Conservation (phyloP, 805 yeast genomes). For the Saturnispora gosingensis region DNA sequence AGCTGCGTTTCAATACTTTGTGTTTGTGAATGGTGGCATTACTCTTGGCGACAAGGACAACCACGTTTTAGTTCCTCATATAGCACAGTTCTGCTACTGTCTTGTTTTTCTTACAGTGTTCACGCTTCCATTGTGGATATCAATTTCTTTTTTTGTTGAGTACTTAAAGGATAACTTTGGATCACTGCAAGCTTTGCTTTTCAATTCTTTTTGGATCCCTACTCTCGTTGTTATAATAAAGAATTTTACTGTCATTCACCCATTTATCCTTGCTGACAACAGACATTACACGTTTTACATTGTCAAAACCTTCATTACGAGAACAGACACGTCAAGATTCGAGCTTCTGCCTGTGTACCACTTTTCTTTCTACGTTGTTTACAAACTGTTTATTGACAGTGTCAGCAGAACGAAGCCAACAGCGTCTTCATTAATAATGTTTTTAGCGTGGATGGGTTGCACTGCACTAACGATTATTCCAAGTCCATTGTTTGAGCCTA, state of each 20-base stretch:
- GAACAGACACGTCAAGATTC: slow-evolving; percentile 37
- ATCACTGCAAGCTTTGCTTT: slow-evolving; percentile 11
- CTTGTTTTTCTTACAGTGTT: slow-evolving; percentile 51
- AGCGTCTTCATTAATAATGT: slow-evolving; percentile 29
- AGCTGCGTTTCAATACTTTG: slow-evolving; percentile 44
- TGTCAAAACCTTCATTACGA: slow-evolving; percentile 55
- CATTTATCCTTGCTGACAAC: slow-evolving; percentile 87
- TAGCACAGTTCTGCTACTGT: slow-evolving; percentile 79
- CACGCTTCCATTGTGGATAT: slow-evolving; percentile 68
- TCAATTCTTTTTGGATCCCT: slow-evolving; percentile 19
- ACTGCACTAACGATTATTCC: slow-evolving; percentile 61
- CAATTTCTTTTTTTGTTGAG: slow-evolving; percentile 30
- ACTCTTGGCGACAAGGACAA: slow-evolving; percentile 89
- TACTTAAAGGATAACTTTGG: slow-evolving; percentile 32
- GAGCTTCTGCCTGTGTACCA: slow-evolving; percentile 64
- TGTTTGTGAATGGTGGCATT: slow-evolving; percentile 67
- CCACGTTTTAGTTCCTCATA: slow-evolving; percentile 62
- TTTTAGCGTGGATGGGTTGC: slow-evolving; percentile 43
- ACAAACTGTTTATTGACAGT: slow-evolving; percentile 14
- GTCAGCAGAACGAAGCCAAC: slow-evolving; percentile 9
- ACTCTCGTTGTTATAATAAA: slow-evolving; percentile 40
- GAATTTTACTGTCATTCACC: slow-evolving; percentile 69
- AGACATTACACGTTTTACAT: slow-evolving; percentile 88
- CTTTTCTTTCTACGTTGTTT: slow-evolving; percentile 30
- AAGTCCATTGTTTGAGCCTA: slow-evolving; percentile 88